Evolutionary conservation across 1,284 basidiomycete genomes (phyloP), one percentile per base, ranked within the genome.

Genomic region (Coniferiporia weirii): DNA sequence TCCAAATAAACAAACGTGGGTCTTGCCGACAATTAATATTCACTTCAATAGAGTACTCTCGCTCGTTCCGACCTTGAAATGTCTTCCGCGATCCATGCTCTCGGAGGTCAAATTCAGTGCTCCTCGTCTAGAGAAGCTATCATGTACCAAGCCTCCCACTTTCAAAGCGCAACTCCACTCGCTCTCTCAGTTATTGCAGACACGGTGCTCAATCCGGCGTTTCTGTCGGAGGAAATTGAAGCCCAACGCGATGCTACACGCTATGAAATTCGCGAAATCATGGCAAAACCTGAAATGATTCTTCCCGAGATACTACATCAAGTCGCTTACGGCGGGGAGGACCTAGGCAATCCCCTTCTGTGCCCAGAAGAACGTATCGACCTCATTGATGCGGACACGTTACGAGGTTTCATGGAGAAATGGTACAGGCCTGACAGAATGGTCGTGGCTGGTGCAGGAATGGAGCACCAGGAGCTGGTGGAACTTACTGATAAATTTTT

Each of bases 101-200:
- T 98, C 19, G 95, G 97, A 50, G 94, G 95, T 19, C 94, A 98
- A 73, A 93, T 98, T 61, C 82, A 92, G 71, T 95, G 91, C 69
- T 89, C 93, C 7, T 93, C 93, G 12, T 91, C 93, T 4, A 81
- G 96, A 50, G 96, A 99, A 72, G 87, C 93, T 40, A 94, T 98
- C 73, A 95, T 98, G 92, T 99, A 98, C 73, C 96, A 98, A 74
- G 95, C 96, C 15, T 93, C 93, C 50, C 91, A 98, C 69, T 97
- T 96, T 72, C 87, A 93, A 65, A 79, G 88, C 64, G 87, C 87
- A 47, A 91, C 95, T 1, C 84, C 88, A 4, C 79, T 87, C 15
- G 93, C 95, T 6, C 72, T 99, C 58, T 89, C 89, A 36, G 81
- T 99, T 63, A 92, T 99, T 61, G 84, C 95, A 36, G 95, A 98